Evolutionary conservation across 306 rosid species (phyloP).

Genomic region (Citrullus colocynthis): DNA sequence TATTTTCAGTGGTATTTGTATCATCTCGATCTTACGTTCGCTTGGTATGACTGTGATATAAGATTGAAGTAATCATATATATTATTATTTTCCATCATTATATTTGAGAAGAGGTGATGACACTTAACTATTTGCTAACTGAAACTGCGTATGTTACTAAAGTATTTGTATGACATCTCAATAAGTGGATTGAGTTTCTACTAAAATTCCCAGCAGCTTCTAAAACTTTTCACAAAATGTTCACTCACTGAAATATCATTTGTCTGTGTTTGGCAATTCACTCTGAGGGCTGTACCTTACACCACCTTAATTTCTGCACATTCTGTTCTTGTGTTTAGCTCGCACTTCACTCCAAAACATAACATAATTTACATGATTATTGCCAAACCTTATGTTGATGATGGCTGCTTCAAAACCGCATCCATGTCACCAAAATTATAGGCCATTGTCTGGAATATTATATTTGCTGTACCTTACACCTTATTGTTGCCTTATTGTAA

Average conservation of each 20-base stretch:
- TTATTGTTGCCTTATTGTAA: background rate
- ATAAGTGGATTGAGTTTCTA: background rate
- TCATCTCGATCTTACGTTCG: background rate
- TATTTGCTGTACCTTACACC: background rate
- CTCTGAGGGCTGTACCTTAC: background rate
- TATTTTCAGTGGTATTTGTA: background rate
- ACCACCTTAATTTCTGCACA: background rate
- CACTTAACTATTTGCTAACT: background rate
- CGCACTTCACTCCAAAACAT: background rate
- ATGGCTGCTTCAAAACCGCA: background rate
- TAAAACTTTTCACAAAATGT: background rate
- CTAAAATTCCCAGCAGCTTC: background rate
- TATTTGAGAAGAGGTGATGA: background rate
- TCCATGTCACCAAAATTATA: background rate
- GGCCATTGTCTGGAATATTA: background rate
- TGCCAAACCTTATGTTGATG: background rate
- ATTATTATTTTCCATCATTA: background rate
- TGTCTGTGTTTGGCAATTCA: background rate
- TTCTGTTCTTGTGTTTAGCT: background rate
- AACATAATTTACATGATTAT: background rate
- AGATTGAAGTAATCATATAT: background rate
- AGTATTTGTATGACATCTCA: background rate
- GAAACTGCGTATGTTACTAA: background rate
- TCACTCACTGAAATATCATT: background rate
- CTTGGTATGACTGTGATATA: background rate